phyloP scores from a whole-genome alignment of 805 yeast genomes.

The Yamadazyma phyllophila region DNA sequence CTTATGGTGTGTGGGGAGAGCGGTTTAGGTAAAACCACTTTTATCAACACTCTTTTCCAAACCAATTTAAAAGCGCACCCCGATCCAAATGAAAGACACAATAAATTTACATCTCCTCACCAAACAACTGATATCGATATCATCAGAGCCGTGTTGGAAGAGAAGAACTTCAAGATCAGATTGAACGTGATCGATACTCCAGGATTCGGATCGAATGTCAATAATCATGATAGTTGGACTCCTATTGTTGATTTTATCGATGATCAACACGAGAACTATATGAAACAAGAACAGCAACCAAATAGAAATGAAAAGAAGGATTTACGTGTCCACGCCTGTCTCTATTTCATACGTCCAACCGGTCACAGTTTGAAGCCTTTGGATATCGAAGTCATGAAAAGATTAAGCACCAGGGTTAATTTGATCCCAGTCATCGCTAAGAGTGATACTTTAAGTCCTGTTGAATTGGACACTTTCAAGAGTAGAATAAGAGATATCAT shows the following conservation, averaged over 20 bases:
- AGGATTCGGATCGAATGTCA: slow-evolving; percentile 89
- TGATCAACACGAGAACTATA: slow-evolving; percentile 82
- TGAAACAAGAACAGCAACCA: slow-evolving; percentile 96
- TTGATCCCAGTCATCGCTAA: slow-evolving; percentile 88
- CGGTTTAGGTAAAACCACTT: slow-evolving; percentile 91
- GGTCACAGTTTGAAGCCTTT: slow-evolving; percentile 85
- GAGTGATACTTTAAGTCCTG: slow-evolving; percentile 77
- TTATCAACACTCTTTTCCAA: slow-evolving; percentile 81
- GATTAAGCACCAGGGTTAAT: slow-evolving; percentile 75
- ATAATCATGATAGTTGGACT: slow-evolving; percentile 82
- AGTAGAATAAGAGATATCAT: slow-evolving; percentile 76
- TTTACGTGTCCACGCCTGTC: slow-evolving; percentile 84
- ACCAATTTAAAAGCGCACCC: slow-evolving; percentile 62
- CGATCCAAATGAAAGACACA: slow-evolving; percentile 53
- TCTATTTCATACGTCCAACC: slow-evolving; percentile 88
- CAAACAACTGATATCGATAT: slow-evolving; percentile 79
- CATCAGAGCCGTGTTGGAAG: slow-evolving; percentile 77
- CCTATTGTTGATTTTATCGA: slow-evolving; percentile 86
- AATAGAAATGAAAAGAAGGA: slow-evolving; percentile 63
- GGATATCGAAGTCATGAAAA: slow-evolving; percentile 87
- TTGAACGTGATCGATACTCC: slow-evolving; percentile 89
- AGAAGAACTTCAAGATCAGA: slow-evolving; percentile 73
- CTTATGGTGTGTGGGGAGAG: slow-evolving; percentile 83
- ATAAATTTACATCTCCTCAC: slow-evolving; percentile 51
- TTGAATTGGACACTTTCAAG: slow-evolving; percentile 68